phyloP scores from a whole-genome alignment of 2,329 filamentous ascomycete genomes.

The Fonsecaea pedrosoi region DNA sequence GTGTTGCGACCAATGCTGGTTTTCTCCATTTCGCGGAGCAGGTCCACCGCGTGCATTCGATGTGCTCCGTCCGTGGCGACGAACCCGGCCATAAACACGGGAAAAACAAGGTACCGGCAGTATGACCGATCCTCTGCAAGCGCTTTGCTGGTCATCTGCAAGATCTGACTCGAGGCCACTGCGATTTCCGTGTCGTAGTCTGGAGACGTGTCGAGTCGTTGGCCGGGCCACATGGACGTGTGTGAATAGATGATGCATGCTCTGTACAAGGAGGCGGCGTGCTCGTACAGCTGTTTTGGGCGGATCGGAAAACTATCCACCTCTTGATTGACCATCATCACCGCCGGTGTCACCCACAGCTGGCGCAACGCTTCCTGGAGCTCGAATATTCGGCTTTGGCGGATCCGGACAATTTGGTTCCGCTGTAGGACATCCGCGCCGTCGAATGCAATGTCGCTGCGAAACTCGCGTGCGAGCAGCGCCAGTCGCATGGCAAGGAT shows the following conservation, averaged over 20 bases:
- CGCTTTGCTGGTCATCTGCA: conserved; percentile 53
- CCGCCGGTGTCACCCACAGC: conserved; percentile 49
- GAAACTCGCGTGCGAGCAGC: conserved; percentile 51
- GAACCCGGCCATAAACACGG: conserved; percentile 62
- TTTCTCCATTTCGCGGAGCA: conserved; percentile 57
- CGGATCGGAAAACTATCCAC: conserved; percentile 48
- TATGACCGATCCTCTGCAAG: conserved; percentile 49
- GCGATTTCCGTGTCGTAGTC: conserved; percentile 52
- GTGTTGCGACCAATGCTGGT: conserved; percentile 58
- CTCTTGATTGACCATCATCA: conserved; percentile 47
- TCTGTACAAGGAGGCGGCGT: conserved; percentile 58
- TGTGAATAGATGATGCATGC: conserved; percentile 60
- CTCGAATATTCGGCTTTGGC: conserved; percentile 46
- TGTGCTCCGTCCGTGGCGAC: conserved; percentile 50
- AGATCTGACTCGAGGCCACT: conserved; percentile 53
- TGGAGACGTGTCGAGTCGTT: conserved; percentile 51
- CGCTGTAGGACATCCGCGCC: conserved; percentile 32
- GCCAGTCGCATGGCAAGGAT: conserved; percentile 55
- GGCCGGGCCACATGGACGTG: conserved; percentile 60
- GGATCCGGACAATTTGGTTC: conserved; percentile 38
- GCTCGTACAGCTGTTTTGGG: conserved; percentile 51
- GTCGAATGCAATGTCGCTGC: conserved; percentile 45
- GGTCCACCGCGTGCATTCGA: conserved; percentile 56
- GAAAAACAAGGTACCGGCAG: conserved; percentile 58
- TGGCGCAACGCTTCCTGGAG: conserved; percentile 48